phyloP scores from a whole-genome alignment of 345 rosid genomes.

The Linum usitatissimum region DNA sequence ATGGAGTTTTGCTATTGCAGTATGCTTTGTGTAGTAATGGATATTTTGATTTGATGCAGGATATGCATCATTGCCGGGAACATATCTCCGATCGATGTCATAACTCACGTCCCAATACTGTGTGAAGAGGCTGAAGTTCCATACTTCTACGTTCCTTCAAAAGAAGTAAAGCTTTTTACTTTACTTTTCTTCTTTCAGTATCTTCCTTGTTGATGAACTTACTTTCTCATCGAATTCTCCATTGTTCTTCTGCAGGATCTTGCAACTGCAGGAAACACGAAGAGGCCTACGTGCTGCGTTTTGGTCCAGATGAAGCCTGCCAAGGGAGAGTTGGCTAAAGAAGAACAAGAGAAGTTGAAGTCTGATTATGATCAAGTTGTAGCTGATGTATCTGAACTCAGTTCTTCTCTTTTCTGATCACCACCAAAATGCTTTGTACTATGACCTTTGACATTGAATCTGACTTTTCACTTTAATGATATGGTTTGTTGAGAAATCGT shows the following conservation, averaged over 20 bases:
- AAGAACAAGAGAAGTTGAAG: conserved; percentile 58
- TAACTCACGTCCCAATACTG: conserved; percentile 84
- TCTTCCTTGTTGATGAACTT: neutral
- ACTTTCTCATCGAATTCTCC: neutral
- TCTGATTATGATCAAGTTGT: conserved; percentile 50
- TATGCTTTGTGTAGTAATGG: neutral
- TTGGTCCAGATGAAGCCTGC: conserved; percentile 67
- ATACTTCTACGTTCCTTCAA: conserved; percentile 73
- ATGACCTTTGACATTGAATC: too few species aligned
- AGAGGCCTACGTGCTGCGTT: conserved; percentile 93
- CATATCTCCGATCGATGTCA: conserved; percentile 95
- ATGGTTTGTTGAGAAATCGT: too few species aligned
- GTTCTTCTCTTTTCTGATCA: conserved; percentile 35
- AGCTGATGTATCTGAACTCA: conserved; percentile 52
- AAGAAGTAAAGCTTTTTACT: conserved; percentile 53
- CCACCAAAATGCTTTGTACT: too few species aligned
- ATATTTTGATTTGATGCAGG: conserved; percentile 29
- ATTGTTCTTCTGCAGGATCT: conserved; percentile 51
- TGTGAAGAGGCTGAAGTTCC: conserved; percentile 85
- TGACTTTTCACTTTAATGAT: too few species aligned
- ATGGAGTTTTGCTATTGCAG: too few species aligned
- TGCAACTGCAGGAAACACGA: conserved; percentile 84
- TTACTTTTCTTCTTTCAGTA: too few species aligned
- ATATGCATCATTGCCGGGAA: conserved; percentile 91
- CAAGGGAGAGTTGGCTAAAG: conserved; percentile 59